Evolutionary conservation across 257 asterid species (phyloP).

Genomic region (Solanum sejunctum): DNA sequence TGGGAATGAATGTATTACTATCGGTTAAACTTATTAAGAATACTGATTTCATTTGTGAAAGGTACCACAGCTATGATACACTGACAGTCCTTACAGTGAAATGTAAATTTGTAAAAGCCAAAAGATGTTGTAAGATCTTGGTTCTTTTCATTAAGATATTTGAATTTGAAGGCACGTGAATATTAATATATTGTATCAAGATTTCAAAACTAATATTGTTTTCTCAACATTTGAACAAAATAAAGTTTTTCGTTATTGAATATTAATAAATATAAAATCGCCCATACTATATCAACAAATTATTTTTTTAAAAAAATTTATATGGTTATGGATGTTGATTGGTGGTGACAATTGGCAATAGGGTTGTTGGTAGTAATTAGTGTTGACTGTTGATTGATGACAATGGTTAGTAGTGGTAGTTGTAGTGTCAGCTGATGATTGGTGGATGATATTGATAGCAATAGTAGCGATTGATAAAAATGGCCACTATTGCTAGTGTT

Average conservation of each 20-base stretch:
- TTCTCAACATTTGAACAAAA: neutral
- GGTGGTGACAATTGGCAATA: neutral
- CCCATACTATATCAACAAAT: too few relatives aligned
- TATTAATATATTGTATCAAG: neutral
- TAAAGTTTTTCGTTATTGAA: neutral
- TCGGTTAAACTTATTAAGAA: neutral
- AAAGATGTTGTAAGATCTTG: neutral
- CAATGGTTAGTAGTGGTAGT: too few relatives aligned
- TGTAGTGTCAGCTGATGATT: too few relatives aligned
- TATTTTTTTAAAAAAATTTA: too few relatives aligned
- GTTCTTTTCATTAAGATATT: neutral
- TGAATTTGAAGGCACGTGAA: neutral
- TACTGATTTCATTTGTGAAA: neutral
- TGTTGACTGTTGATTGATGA: neutral
- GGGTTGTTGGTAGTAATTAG: neutral
- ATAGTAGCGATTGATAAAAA: too few relatives aligned
- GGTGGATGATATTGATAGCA: too few relatives aligned
- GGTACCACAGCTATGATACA: neutral
- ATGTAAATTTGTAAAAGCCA: neutral
- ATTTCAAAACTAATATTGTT: neutral
- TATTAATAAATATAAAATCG: neutral
- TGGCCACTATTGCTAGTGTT: too few relatives aligned
- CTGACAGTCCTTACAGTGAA: neutral
- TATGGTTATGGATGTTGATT: neutral
- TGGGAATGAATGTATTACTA: neutral